phyloP scores from a whole-genome alignment of 2,329 filamentous ascomycete species.

The Apiospora hydei region DNA sequence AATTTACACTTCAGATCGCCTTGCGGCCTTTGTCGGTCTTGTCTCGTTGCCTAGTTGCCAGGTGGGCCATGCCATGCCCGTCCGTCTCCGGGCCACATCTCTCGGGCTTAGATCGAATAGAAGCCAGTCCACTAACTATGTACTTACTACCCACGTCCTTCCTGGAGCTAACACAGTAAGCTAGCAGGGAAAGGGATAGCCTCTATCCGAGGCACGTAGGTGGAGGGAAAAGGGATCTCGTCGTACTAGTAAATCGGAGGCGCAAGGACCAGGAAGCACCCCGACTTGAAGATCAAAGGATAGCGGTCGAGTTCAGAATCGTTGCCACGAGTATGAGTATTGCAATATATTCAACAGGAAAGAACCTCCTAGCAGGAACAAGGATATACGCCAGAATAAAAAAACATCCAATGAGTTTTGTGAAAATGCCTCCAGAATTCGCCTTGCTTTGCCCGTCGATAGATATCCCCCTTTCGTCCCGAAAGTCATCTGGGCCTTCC shows the following conservation, averaged over 20 bases:
- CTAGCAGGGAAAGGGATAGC: constrained; percentile 9
- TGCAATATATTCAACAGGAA: constrained; percentile 6
- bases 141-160: background rate
- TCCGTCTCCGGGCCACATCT: constrained; percentile 5
- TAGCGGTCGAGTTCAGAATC: background rate
- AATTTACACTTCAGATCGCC: background rate
- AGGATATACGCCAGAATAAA: constrained; percentile 8
- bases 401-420: constrained; percentile 20
- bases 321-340: background rate
- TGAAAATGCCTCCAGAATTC: constrained; percentile 22
- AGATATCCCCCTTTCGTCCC: constrained; percentile 4
- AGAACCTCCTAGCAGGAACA: background rate
- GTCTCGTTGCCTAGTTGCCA: constrained; percentile 6
- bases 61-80: constrained; percentile 1
- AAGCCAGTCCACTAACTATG: background rate
- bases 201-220: background rate
- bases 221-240: background rate
- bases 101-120: constrained; percentile 12
- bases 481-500: constrained; percentile 13
- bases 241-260: background rate
- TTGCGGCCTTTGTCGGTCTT: background rate
- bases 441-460: constrained; percentile 18
- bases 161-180: constrained; percentile 2
- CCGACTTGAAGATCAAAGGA: background rate
- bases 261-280: background rate